Evolutionary conservation across 2,329 filamentous ascomycete species (phyloP).

Genomic region (Botrytis fragariae): DNA sequence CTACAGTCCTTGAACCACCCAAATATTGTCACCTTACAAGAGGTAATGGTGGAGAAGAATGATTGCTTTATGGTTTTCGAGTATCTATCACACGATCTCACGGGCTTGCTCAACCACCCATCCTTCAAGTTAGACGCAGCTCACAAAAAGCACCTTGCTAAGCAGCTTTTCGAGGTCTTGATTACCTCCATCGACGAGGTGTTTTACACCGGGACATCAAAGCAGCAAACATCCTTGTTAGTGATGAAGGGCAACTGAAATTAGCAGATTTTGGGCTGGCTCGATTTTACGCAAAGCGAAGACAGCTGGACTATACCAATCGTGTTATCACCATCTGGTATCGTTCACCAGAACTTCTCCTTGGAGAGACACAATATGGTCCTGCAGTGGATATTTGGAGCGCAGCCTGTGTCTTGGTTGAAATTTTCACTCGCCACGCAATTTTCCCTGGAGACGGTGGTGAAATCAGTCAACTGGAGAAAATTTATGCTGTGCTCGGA

Average conservation of each 20-base stretch:
- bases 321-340: conserved; percentile 99
- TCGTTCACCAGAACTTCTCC: conserved; percentile 81
- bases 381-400: conserved; percentile 95
- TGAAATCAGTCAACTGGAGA: conserved; percentile 94
- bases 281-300: conserved; percentile 90
- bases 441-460: conserved; percentile 94
- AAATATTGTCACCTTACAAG: conserved; percentile 79
- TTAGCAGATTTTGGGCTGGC: conserved; percentile 95
- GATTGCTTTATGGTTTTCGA: conserved; percentile 99
- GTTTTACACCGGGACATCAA: conserved; percentile 98
- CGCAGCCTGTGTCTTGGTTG: conserved; percentile 91
- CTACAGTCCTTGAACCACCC: conserved; percentile 80
- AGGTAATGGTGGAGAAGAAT: conserved; percentile 98
- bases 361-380: conserved; percentile 88
- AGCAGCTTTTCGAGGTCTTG: conserved; percentile 87
- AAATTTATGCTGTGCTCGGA: conserved; percentile 90
- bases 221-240: conserved; percentile 94
- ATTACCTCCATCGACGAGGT: conserved; percentile 90
- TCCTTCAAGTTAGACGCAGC: conserved; percentile 79
- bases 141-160: conserved; percentile 90
- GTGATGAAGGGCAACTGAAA: conserved; percentile 83
- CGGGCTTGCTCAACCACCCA: conserved; percentile 90
- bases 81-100: conserved; percentile 94
- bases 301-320: conserved; percentile 94
- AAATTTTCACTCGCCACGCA: conserved; percentile 90